These are phyloP conservation scores for Alternaria longipes DNA, from an alignment of 2,329 filamentous ascomycete species.

Conservation along the genomic window DNA sequence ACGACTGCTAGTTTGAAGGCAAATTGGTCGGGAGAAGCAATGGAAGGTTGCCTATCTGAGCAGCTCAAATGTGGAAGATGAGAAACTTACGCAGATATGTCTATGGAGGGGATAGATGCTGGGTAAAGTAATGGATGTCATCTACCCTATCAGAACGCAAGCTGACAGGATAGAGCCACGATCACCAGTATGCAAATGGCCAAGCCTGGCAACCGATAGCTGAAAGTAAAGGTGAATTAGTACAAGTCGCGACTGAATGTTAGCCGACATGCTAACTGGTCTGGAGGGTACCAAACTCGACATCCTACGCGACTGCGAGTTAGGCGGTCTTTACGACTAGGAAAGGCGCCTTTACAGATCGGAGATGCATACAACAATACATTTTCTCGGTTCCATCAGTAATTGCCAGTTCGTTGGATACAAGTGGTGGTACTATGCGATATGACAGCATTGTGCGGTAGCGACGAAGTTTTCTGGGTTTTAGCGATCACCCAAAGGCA, in stretches of 20 bases:
- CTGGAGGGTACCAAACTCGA: neutral
- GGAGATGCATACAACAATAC: neutral
- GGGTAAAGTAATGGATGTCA: neutral
- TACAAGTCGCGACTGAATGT: neutral
- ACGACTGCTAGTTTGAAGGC: neutral
- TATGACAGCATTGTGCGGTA: neutral
- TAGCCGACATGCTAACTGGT: neutral
- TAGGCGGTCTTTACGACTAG: neutral
- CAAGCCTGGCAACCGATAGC: neutral
- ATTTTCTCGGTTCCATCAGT: neutral
- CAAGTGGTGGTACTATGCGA: neutral
- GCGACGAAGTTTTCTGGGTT: neutral
- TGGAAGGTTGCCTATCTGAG: neutral
- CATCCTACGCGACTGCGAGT: neutral
- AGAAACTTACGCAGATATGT: neutral
- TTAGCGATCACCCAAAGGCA: neutral
- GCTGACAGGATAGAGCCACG: neutral
- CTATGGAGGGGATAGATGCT: neutral
- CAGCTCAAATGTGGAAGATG: neutral
- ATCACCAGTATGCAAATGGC: neutral
- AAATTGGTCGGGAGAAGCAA: neutral
- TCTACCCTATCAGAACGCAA: neutral
- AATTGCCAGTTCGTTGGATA: neutral
- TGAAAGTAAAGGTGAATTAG: neutral
- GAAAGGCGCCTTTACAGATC: neutral